A percentile compares a stretch with the other conserved stretches of the same genome.
These are phyloP conservation scores for Allium cepa DNA, from an alignment of 106 monocot genomes.

Conservation along the genomic window DNA sequence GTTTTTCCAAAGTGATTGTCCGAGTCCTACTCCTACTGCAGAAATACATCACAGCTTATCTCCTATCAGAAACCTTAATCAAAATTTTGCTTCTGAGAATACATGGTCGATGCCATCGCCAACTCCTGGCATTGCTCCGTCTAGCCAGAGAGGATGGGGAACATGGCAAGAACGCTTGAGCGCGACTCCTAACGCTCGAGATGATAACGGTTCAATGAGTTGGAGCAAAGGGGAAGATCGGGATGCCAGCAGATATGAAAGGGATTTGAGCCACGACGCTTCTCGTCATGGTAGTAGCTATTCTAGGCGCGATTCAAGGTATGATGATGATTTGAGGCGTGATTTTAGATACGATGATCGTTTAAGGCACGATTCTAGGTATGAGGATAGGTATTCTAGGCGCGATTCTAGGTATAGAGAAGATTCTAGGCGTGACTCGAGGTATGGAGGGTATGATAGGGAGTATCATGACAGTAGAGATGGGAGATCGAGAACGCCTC, in stretches of 20 bases:
- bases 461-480: background rate
- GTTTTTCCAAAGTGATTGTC: slow-evolving; percentile 28
- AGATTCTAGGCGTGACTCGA: slow-evolving; percentile 12
- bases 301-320: slow-evolving; percentile 10
- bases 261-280: background rate
- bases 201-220: background rate
- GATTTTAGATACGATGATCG: slow-evolving; percentile 1
- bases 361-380: slow-evolving; percentile 1
- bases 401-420: background rate
- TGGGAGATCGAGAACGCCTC: slow-evolving; percentile 3
- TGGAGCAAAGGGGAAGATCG: slow-evolving; percentile 15
- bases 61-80: background rate
- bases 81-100: slow-evolving; percentile 1
- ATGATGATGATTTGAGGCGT: slow-evolving; percentile 10
- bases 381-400: background rate
- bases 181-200: slow-evolving; percentile 1
- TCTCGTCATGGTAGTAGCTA: background rate
- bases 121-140: slow-evolving; percentile 26
- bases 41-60: slow-evolving; percentile 5
- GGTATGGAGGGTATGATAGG: slow-evolving; percentile 5
- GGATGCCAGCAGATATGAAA: background rate
- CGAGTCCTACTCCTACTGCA: slow-evolving; percentile 34
- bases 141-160: slow-evolving; percentile 6
- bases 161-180: slow-evolving; percentile 19
- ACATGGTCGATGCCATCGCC: slow-evolving; percentile 53